Percentiles rank a stretch among this genome's conserved stretches.
phyloP scores from a whole-genome alignment of 139 green algal genomes.

The Picocystis salinarum region DNA sequence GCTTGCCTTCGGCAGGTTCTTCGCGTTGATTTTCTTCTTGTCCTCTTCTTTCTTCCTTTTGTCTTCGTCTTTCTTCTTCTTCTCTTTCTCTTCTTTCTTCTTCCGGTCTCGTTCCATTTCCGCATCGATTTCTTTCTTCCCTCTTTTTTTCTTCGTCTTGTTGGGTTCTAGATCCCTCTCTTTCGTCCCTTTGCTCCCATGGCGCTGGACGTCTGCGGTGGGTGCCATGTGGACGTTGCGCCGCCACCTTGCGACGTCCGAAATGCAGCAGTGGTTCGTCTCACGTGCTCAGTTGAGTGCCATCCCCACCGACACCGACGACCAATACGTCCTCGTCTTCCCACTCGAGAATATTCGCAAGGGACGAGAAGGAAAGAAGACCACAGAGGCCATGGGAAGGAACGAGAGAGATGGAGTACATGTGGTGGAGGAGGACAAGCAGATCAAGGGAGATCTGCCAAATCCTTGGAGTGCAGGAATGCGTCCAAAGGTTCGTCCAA shows the following conservation, averaged over 20 bases:
- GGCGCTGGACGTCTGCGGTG: background rate
- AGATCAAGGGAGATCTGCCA: too few relatives aligned
- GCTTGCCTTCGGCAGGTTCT: conserved; percentile 6
- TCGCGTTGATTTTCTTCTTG: conserved; percentile 8
- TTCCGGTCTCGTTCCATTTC: background rate
- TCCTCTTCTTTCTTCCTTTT: conserved; percentile 9
- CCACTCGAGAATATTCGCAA: background rate
- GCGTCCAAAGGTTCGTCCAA: too few relatives aligned
- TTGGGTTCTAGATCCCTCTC: background rate
- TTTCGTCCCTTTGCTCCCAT: too few relatives aligned
- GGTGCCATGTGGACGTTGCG: background rate
- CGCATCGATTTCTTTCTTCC: background rate
- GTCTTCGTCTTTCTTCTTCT: conserved; percentile 1
- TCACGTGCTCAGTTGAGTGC: background rate
- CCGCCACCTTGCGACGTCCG: background rate
- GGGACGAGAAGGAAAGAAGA: background rate
- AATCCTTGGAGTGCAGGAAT: too few relatives aligned
- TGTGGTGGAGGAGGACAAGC: too few relatives aligned
- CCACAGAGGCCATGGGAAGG: background rate
- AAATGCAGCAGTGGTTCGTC: background rate
- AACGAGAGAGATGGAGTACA: too few relatives aligned
- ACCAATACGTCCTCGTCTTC: background rate
- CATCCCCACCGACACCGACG: background rate
- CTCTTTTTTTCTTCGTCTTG: background rate
- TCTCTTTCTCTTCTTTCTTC: conserved; percentile 7